Conservation (phyloP, 2,329 filamentous ascomycete genomes). For the Huntiella omanensis region DNA sequence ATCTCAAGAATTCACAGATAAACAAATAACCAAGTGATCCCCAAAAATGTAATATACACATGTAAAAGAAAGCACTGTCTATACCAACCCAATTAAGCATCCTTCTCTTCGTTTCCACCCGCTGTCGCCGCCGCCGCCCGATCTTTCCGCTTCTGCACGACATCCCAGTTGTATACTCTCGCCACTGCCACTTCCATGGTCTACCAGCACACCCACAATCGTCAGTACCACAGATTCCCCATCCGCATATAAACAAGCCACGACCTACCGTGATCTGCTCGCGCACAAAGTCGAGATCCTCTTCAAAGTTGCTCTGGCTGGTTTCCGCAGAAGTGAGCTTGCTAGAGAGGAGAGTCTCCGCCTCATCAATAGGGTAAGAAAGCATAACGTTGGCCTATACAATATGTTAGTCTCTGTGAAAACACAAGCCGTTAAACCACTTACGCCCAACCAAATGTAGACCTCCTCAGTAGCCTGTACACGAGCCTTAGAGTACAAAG, state of each 20-base stretch:
- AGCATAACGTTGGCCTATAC: slow-evolving; percentile 90
- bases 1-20: no score
- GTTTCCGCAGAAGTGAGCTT: slow-evolving; percentile 65
- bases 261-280: slow-evolving; percentile 80
- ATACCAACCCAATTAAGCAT: not conserved
- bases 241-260: not conserved
- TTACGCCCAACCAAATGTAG: slow-evolving; percentile 85
- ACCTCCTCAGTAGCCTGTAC: slow-evolving; percentile 76
- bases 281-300: slow-evolving; percentile 85
- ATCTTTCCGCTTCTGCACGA: slow-evolving; percentile 85
- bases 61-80: no score
- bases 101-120: slow-evolving; percentile 22
- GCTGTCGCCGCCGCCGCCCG: slow-evolving; percentile 43
- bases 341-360: slow-evolving; percentile 54
- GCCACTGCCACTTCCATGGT: slow-evolving; percentile 94
- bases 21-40: no score
- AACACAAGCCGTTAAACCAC: slow-evolving; percentile 15
- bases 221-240: not conserved
- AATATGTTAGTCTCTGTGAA: not conserved
- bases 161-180: slow-evolving; percentile 98
- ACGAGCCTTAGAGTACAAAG: slow-evolving; percentile 73
- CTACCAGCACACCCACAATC: slow-evolving; percentile 24
- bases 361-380: slow-evolving; percentile 78
- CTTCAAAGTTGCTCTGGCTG: slow-evolving; percentile 74
- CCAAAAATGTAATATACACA: no score